phyloP scores from a whole-genome alignment of 805 yeast genomes.

The Yarrowia sp. region DNA sequence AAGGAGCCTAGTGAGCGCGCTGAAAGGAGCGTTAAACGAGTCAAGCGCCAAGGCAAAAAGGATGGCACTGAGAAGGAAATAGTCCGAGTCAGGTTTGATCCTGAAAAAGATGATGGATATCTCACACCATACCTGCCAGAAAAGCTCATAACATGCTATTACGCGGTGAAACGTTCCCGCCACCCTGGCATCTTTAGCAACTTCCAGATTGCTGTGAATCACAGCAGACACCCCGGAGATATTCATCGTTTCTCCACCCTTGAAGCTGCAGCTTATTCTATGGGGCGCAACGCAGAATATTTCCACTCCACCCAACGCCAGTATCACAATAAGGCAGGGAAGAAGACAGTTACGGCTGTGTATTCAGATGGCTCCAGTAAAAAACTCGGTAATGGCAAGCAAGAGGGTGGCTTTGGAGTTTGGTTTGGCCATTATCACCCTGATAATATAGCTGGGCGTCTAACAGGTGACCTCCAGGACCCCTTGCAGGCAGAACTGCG shows the following conservation, averaged over 20 bases:
- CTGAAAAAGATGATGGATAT: neutral
- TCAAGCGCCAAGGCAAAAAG: too few relatives aligned
- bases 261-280: neutral
- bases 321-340: neutral
- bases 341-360: neutral
- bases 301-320: neutral
- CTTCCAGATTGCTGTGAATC: neutral
- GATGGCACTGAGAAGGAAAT: too few relatives aligned
- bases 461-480: neutral
- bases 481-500: neutral
- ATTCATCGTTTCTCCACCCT: neutral
- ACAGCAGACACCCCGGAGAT: neutral
- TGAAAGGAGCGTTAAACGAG: too few relatives aligned
- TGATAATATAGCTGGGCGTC: neutral
- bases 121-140: neutral
- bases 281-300: neutral
- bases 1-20: too few relatives aligned
- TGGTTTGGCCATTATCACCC: slow-evolving; percentile 13
- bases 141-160: neutral
- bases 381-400: neutral
- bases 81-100: too few relatives aligned
- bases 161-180: neutral
- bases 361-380: neutral
- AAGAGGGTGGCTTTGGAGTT: neutral
- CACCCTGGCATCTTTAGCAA: neutral